These are phyloP conservation scores for Brassica napus DNA, from an alignment of 345 rosid genomes.

Conservation along the genomic window DNA sequence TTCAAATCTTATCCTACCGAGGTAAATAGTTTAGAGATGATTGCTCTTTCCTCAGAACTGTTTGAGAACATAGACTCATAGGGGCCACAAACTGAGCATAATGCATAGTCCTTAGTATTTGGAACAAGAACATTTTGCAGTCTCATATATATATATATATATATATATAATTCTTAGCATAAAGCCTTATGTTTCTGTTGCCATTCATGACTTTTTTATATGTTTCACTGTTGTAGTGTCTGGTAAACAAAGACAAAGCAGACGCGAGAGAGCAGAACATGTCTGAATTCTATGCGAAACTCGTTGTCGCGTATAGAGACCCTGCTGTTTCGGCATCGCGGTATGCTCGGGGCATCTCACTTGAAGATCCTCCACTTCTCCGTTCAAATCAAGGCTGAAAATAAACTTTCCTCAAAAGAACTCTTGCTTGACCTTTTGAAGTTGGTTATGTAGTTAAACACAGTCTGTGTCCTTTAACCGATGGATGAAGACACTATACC, in stretches of 20 bases:
- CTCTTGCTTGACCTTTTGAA: slow-evolving; percentile 13
- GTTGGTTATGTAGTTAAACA: background rate
- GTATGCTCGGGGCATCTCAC: slow-evolving; percentile 43
- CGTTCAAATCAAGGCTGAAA: slow-evolving; percentile 22
- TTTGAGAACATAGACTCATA: slow-evolving; percentile 5
- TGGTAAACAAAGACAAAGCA: slow-evolving; percentile 69
- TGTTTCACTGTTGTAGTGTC: slow-evolving; percentile 54
- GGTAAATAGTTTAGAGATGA: slow-evolving; percentile 46
- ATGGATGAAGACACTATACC: slow-evolving; percentile 8
- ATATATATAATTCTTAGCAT: too few relatives aligned
- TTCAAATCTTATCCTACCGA: slow-evolving; percentile 73
- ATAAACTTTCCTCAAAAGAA: slow-evolving; percentile 19
- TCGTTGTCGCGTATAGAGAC: slow-evolving; percentile 65
- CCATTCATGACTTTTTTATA: background rate
- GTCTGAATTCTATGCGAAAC: slow-evolving; percentile 58
- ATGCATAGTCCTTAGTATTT: background rate
- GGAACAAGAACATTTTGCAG: background rate
- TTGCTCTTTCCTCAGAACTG: background rate
- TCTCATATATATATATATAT: background rate
- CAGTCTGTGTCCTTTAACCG: background rate
- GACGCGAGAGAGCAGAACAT: slow-evolving; percentile 60
- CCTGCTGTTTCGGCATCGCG: slow-evolving; percentile 59
- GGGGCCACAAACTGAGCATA: background rate
- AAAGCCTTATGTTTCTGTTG: background rate
- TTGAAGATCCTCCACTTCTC: slow-evolving; percentile 51